phyloP scores from a whole-genome alignment of 179 eudicot species.

The Beta macrorhiza region DNA sequence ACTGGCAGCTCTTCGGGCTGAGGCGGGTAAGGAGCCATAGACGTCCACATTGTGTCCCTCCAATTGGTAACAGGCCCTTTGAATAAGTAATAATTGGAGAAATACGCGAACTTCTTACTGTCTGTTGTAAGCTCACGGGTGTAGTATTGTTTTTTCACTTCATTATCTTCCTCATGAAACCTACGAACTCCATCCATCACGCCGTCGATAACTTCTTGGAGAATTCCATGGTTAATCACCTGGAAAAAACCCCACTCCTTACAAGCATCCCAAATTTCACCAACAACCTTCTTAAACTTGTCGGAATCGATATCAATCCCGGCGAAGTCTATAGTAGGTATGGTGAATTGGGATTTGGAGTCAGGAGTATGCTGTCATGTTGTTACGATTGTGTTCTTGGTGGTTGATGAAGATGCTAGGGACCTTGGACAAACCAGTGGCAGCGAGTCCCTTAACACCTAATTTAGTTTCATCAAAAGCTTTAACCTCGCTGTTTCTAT shows the following conservation, averaged over 20 bases:
- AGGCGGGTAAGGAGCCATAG: conserved; percentile 11
- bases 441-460: neutral
- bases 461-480: neutral
- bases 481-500: neutral
- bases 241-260: conserved; percentile 28
- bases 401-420: neutral
- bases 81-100: neutral
- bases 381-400: neutral
- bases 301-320: neutral
- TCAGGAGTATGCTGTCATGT: neutral
- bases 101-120: neutral
- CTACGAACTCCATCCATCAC: neutral
- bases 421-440: neutral
- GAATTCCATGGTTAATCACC: conserved; percentile 23
- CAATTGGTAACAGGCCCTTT: conserved; percentile 15
- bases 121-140: neutral
- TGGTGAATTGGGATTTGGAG: neutral
- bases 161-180: conserved; percentile 14
- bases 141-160: conserved; percentile 13
- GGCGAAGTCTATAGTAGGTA: neutral
- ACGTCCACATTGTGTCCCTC: neutral
- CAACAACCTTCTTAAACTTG: neutral
- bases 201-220: neutral
- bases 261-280: conserved; percentile 17
- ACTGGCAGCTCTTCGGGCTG: conserved; percentile 4